Conservation (phyloP, 257 asterid species). For the Solanum dulcamara region DNA sequence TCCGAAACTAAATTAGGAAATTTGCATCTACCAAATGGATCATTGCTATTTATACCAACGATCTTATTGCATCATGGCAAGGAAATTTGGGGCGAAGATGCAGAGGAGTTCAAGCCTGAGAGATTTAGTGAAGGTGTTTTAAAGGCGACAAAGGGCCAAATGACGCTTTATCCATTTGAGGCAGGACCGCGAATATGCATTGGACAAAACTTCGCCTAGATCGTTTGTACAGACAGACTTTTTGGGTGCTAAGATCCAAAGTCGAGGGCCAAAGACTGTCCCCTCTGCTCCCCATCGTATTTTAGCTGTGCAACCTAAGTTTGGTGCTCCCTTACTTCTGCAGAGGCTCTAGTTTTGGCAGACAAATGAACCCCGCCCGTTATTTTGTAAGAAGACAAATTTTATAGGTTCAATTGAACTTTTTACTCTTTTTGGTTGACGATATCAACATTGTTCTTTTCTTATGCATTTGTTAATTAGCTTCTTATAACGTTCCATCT, state of each 20-base stretch:
- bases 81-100: slow-evolving; percentile 44
- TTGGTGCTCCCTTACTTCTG: slow-evolving; percentile 15
- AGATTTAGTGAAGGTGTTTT: slow-evolving; percentile 32
- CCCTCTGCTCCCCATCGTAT: slow-evolving; percentile 7
- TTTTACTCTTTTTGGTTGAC: too few species aligned
- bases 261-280: too few species aligned
- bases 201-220: slow-evolving; percentile 48
- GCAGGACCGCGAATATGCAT: slow-evolving; percentile 50
- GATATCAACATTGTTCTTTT: too few species aligned
- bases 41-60: slow-evolving; percentile 15
- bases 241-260: too few species aligned
- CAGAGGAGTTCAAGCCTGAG: slow-evolving; percentile 45
- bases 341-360: not conserved
- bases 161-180: slow-evolving; percentile 27
- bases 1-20: slow-evolving; percentile 23
- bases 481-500: too few species aligned
- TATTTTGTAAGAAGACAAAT: not conserved
- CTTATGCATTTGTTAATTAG: too few species aligned
- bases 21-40: slow-evolving; percentile 25
- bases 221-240: too few species aligned
- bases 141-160: slow-evolving; percentile 23
- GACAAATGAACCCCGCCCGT: not conserved
- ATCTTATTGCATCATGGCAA: slow-evolving; percentile 27
- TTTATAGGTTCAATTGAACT: not conserved
- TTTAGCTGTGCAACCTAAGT: slow-evolving; percentile 20